A percentile compares a stretch with the other conserved stretches of the same genome.
Conservation (phyloP, 192 early-diverging fungal species). For the Funneliformis mosseae region DNA sequence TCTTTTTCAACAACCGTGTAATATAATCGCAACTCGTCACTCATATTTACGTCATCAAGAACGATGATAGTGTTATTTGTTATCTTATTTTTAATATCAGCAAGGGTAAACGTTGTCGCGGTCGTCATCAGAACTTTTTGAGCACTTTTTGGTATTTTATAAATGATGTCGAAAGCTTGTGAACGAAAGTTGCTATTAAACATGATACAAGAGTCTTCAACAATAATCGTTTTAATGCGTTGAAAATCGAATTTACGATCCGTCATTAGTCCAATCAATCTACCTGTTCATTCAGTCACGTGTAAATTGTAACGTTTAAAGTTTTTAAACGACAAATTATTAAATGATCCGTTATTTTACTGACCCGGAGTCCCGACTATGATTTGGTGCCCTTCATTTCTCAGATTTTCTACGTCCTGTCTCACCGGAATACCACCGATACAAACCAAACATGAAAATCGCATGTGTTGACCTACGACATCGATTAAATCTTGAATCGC, state of each 20-base stretch:
- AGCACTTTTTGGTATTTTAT: not conserved
- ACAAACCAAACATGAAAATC: slow-evolving; percentile 16
- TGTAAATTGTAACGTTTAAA: not conserved
- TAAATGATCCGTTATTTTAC: not conserved
- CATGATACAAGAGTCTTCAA: slow-evolving; percentile 32
- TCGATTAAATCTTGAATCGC: slow-evolving; percentile 15
- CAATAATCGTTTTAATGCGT: slow-evolving; percentile 12
- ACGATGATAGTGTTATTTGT: not conserved
- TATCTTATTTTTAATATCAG: slow-evolving; percentile 18
- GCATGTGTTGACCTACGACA: not conserved
- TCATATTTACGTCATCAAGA: slow-evolving; percentile 4
- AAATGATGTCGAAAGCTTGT: slow-evolving; percentile 19
- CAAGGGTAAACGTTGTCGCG: slow-evolving; percentile 28
- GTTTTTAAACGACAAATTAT: not conserved
- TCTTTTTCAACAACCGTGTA: slow-evolving; percentile 26
- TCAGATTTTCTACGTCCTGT: slow-evolving; percentile 1
- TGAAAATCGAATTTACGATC: not conserved
- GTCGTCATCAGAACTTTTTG: slow-evolving; percentile 27
- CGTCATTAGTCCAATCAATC: not conserved
- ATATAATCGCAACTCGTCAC: slow-evolving; percentile 21
- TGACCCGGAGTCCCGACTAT: slow-evolving; percentile 26
- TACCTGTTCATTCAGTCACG: slow-evolving; percentile 11
- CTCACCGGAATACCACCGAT: slow-evolving; percentile 11
- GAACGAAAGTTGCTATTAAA: slow-evolving; percentile 12
- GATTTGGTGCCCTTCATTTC: slow-evolving; percentile 18